A percentile compares a stretch with the other conserved stretches of the same genome.
phyloP scores from a whole-genome alignment of 179 eudicot species.

The Heliamphora pulchella region DNA sequence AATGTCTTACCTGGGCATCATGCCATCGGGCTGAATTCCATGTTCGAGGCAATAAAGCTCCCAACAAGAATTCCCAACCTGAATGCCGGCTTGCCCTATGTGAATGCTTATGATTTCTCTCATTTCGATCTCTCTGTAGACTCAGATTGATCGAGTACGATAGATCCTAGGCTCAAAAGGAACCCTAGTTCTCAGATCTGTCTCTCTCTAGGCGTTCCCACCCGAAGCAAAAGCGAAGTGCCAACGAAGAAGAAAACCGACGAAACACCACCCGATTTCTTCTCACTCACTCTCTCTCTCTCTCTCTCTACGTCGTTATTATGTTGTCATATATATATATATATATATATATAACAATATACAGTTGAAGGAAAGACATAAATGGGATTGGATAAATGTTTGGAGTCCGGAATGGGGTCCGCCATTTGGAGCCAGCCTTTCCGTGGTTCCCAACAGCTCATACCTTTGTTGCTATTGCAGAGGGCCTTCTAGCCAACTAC shows the following conservation, averaged over 20 bases:
- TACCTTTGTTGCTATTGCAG: too few relatives aligned
- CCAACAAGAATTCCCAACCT: constrained; percentile 75
- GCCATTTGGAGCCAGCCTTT: not conserved
- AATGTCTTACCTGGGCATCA: constrained; percentile 54
- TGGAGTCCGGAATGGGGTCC: not conserved
- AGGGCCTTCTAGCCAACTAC: too few relatives aligned
- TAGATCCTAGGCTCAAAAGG: too few relatives aligned
- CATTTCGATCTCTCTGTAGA: constrained; percentile 25
- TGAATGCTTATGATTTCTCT: constrained; percentile 71
- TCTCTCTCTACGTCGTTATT: too few relatives aligned
- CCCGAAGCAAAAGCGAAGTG: not conserved
- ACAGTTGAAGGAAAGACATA: not conserved
- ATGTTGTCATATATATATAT: too few relatives aligned
- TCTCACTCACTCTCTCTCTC: not conserved
- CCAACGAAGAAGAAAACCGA: not conserved
- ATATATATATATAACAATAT: not conserved
- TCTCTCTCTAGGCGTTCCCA: constrained; percentile 1
- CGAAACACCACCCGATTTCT: too few relatives aligned
- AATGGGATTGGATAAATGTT: not conserved
- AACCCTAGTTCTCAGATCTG: not conserved
- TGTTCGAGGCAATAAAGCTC: constrained; percentile 31
- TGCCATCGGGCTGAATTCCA: constrained; percentile 65
- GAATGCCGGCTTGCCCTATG: constrained; percentile 74
- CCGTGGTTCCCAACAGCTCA: too few relatives aligned
- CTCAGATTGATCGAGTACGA: too few relatives aligned